Percentiles rank a stretch among this genome's conserved stretches.
Evolutionary conservation across 805 yeast species (phyloP).

Genomic region (Candida yuanshanica): DNA sequence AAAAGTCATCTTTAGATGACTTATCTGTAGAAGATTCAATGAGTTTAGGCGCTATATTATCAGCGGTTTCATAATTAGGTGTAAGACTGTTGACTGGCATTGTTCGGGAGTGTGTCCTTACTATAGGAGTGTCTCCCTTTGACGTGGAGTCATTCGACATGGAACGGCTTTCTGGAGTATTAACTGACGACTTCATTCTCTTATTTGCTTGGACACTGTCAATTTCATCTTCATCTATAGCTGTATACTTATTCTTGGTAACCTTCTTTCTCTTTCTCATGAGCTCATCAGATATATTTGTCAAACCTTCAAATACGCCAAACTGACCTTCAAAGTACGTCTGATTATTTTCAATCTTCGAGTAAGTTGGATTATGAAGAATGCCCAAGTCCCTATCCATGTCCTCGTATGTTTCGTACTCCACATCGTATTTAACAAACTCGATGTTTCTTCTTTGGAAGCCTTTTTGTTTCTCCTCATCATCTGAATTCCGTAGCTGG

Average conservation of each 20-base stretch:
- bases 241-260: slow-evolving; percentile 20
- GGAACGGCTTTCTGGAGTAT: neutral
- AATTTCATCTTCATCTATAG: slow-evolving; percentile 7
- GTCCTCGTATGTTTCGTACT: slow-evolving; percentile 71
- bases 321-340: slow-evolving; percentile 70
- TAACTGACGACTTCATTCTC: neutral
- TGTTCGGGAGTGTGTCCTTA: neutral
- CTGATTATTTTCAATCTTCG: slow-evolving; percentile 33
- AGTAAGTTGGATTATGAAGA: slow-evolving; percentile 44
- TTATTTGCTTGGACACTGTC: neutral
- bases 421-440: slow-evolving; percentile 65
- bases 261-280: slow-evolving; percentile 22
- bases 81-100: neutral
- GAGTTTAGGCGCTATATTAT: no score
- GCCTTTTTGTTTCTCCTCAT: slow-evolving; percentile 38
- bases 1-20: neutral
- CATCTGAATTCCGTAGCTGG: slow-evolving; percentile 23
- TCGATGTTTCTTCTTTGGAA: slow-evolving; percentile 68
- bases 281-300: slow-evolving; percentile 14
- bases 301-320: slow-evolving; percentile 63
- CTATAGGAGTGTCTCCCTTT: neutral
- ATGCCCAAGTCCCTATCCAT: slow-evolving; percentile 65
- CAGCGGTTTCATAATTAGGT: neutral
- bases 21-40: neutral
- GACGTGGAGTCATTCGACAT: neutral